Evolutionary conservation across 176 grass and related monocot species (phyloP).

Genomic region (Alloteropsis semialata): DNA sequence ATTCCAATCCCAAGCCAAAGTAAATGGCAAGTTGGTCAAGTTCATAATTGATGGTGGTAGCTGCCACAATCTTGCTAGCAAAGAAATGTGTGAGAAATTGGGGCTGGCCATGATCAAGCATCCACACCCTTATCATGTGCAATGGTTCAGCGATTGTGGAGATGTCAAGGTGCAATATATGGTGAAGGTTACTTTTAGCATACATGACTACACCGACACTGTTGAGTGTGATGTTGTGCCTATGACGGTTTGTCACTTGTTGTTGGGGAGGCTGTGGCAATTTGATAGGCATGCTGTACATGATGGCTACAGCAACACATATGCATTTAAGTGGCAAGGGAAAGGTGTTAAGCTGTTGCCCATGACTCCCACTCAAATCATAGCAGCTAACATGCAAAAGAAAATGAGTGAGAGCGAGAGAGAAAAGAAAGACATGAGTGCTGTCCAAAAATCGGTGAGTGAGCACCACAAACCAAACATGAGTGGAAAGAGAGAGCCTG

Average conservation of each 20-base stretch:
- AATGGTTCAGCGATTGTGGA: neutral
- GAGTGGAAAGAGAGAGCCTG: too few species aligned
- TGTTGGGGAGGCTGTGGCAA: neutral
- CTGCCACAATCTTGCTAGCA: neutral
- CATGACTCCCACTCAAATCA: neutral
- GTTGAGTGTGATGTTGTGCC: neutral
- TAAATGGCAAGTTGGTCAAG: neutral
- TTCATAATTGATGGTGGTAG: neutral
- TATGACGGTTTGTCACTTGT: neutral
- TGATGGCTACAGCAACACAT: neutral
- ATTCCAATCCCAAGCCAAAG: neutral
- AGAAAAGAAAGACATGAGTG: neutral
- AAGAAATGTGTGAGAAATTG: constrained; percentile 3
- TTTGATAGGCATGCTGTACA: neutral
- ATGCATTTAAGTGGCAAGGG: neutral
- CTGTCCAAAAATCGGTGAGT: too few species aligned
- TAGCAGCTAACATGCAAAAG: neutral
- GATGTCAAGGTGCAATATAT: neutral
- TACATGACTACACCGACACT: neutral
- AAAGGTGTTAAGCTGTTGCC: neutral
- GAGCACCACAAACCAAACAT: too few species aligned
- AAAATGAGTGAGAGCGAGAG: neutral
- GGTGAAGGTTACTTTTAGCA: neutral
- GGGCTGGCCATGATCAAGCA: neutral
- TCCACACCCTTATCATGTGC: neutral